Evolutionary conservation across 805 yeast genomes (phyloP), one percentile per base, ranked within the genome.

Genomic region (Deakozyma indianensis): DNA sequence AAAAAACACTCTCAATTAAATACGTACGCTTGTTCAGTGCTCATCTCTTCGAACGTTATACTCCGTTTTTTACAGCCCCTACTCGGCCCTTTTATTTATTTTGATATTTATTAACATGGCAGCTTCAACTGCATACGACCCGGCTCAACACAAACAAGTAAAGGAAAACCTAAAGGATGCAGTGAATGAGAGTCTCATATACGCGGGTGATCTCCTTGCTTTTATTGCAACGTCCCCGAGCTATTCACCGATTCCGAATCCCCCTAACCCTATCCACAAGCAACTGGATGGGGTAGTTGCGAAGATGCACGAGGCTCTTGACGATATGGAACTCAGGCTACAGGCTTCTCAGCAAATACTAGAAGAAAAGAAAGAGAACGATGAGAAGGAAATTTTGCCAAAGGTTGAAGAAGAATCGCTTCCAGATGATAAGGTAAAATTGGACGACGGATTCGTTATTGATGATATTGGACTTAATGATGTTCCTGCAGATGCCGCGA

Each of bases 251-350:
- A 32, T 38, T 18, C 42, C 42, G 5, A 21, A 21, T 23, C 41
- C 27, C 20, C 18, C 23, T 23, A 42, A 16, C 45, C 20, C 24
- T 24, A 27, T 9, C 14, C 25, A 16, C 42, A 16, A 22, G 42
- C 23, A 20, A 32, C 38, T 32, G 20, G 38, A 32, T n/a, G 41
- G 24, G 48, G 43, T 18, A 3, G 51, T 48, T 16, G 27, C 51
- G 3, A 41, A 43, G 14, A 23, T n/a, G 23, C 52, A 46, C 44
- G 54, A 52, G 38, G 23, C 46, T 11, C 44, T 53, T 29, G 56
- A 53, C 28, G 49, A 51, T 21, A 43, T 49, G 22, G 56, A 53
- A 18, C 42, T 48, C 9, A 50, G 48, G 43, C 43, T 53, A 18
- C 56, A 51, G 50, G 43, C 49, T 28, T 40, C 47, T 40, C 29